Evolutionary conservation across 2,329 filamentous ascomycete genomes (phyloP).

Genomic region (Botryosphaeria dothidea): DNA sequence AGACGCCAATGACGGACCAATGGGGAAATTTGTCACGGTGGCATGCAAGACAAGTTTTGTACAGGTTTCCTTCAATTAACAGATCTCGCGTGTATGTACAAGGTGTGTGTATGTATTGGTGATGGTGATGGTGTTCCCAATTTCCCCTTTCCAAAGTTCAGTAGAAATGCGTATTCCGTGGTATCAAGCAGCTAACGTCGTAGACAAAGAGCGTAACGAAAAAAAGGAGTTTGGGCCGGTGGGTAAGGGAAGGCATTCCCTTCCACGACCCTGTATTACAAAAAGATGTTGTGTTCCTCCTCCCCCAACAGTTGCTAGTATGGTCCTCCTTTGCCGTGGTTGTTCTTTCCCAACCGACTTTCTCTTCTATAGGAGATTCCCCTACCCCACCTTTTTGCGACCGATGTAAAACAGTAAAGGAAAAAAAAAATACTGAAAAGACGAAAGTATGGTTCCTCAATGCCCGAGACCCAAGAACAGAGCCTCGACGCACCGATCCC

Average conservation of each 20-base stretch:
- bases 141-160: neutral
- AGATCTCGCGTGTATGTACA: neutral
- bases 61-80: no score
- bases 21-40: no score
- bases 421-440: neutral
- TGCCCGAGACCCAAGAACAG: slow-evolving; percentile 4
- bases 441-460: neutral
- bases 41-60: no score
- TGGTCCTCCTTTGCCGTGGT: neutral
- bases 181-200: slow-evolving; percentile 5
- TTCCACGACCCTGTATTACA: neutral
- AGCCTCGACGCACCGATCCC: slow-evolving; percentile 9
- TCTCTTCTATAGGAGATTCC: neutral
- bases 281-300: neutral
- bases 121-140: neutral
- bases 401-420: neutral
- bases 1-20: no score
- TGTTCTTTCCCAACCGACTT: neutral
- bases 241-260: neutral
- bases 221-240: neutral
- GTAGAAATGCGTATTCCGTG: neutral
- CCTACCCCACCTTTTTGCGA: neutral
- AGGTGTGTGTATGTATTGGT: neutral
- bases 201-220: neutral
- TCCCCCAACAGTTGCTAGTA: neutral